Evolutionary conservation across 2,329 filamentous ascomycete species (phyloP).

Genomic region (Didymella keratinophila): DNA sequence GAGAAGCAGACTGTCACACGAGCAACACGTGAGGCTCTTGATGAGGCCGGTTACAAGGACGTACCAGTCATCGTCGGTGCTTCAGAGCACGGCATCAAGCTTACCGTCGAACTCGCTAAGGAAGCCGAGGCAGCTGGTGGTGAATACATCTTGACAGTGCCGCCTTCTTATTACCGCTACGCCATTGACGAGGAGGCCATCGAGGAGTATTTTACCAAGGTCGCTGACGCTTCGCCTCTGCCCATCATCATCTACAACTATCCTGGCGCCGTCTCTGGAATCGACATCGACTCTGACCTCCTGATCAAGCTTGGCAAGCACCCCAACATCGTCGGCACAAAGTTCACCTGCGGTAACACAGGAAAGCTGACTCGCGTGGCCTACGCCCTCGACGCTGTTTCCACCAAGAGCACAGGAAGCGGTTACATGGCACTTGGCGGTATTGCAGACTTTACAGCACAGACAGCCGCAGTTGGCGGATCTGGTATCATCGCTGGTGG

Average conservation of each 20-base stretch:
- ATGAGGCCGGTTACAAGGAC: slow-evolving; percentile 77
- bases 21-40: slow-evolving; percentile 81
- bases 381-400: slow-evolving; percentile 73
- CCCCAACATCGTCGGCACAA: slow-evolving; percentile 85
- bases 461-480: slow-evolving; percentile 80
- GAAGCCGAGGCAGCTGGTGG: slow-evolving; percentile 73
- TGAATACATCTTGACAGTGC: slow-evolving; percentile 80
- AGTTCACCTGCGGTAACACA: slow-evolving; percentile 91
- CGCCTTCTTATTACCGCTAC: slow-evolving; percentile 82
- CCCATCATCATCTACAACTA: slow-evolving; percentile 92
- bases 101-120: slow-evolving; percentile 77
- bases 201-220: slow-evolving; percentile 74
- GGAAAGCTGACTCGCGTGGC: slow-evolving; percentile 88
- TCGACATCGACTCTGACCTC: slow-evolving; percentile 89
- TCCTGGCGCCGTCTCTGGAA: slow-evolving; percentile 83
- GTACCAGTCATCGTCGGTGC: slow-evolving; percentile 85
- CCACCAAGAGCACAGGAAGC: slow-evolving; percentile 59
- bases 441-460: slow-evolving; percentile 86
- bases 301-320: slow-evolving; percentile 81
- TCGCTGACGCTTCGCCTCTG: slow-evolving; percentile 77
- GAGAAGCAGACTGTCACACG: slow-evolving; percentile 79
- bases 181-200: slow-evolving; percentile 78
- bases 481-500: slow-evolving; percentile 86
- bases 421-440: slow-evolving; percentile 86
- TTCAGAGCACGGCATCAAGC: slow-evolving; percentile 80